Base-by-base conservation (phyloP, 192 early-diverging fungal genomes). In the Backusella psychrophila region DNA sequence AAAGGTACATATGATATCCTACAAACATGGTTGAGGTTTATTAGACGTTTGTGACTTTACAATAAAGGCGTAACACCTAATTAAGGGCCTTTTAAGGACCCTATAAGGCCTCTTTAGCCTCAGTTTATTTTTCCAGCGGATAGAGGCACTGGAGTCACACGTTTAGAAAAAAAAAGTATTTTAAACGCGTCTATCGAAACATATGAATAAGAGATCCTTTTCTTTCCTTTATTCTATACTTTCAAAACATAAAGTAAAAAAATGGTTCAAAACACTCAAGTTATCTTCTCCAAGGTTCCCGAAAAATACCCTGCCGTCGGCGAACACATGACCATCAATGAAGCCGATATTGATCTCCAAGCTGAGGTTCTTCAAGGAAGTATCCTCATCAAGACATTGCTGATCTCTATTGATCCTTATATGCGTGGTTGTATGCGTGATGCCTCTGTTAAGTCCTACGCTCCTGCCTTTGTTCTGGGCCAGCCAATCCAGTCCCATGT, bases 321-420 rank as follows among this genome's bases (percentile, higher is more conserved):
- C n/a, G 79, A 84, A 35, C 85, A 86, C 76, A 80, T 92, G 70
- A 83, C 75, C n/a, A 79, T 90, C 56, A 59, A 71, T 12, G 73
- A 87, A 73, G 75, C 81, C 19, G 65, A 73, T 15, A 77, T 86
- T 59, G 79, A 88, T 80, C 78, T 88, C 42, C 82, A 82, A 7
- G 75, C 82, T 19, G 75, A 81, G 0, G 65, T 91, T 8, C 71
- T 77, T 35, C 81, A 88, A 3, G 81, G 77, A 31, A 82, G 90
- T 14, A 72, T 85, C 53, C 53, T 93, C 34, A 69, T 94, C 3
- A 90, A 92, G 41, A 85, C 85, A 44, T 83, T 89, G 21, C 89
- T 85, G 56, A 72, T 95, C n/a, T 93, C 91, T 4, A 76, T 94
- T 19, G 93, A 94, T 80, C 93, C 92, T 5, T 95, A 95, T 82